Conservation (phyloP, 2,329 filamentous ascomycete species). For the Xylariaceae sp. region DNA sequence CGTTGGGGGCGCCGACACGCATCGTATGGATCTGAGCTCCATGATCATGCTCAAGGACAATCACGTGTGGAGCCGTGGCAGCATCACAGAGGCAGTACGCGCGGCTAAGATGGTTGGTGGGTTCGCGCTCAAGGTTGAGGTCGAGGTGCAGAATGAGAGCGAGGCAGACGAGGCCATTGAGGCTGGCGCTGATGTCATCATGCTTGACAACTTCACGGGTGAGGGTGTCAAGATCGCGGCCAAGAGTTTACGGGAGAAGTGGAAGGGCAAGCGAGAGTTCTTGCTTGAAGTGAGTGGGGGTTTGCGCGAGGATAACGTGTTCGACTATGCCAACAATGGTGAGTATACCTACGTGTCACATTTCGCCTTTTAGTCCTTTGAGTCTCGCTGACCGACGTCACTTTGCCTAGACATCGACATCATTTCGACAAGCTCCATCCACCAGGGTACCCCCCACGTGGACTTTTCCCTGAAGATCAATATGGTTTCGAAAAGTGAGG, state of each 20-base stretch:
- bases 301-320: slow-evolving; percentile 79
- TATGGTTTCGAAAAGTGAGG: slow-evolving; percentile 22
- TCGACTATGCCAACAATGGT: slow-evolving; percentile 74
- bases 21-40: slow-evolving; percentile 83
- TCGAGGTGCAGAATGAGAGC: slow-evolving; percentile 84
- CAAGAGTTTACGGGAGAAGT: slow-evolving; percentile 72
- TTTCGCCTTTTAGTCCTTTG: background rate
- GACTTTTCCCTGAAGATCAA: slow-evolving; percentile 95
- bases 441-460: slow-evolving; percentile 89
- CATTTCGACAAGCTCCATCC: slow-evolving; percentile 92
- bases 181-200: slow-evolving; percentile 91
- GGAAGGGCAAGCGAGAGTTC: slow-evolving; percentile 71
- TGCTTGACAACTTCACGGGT: slow-evolving; percentile 93
- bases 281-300: slow-evolving; percentile 92
- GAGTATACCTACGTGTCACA: slow-evolving; percentile 35
- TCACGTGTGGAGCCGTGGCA: slow-evolving; percentile 88
- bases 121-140: slow-evolving; percentile 92
- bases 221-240: slow-evolving; percentile 76
- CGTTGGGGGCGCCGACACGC: slow-evolving; percentile 86
- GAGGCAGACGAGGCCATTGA: slow-evolving; percentile 89
- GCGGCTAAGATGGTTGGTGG: slow-evolving; percentile 83
- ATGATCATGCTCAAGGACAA: slow-evolving; percentile 99
- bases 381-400: background rate
- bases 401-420: slow-evolving; percentile 75
- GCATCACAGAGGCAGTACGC: slow-evolving; percentile 80